These are phyloP conservation scores for Rutstroemia sydowiana DNA, from an alignment of 2,329 filamentous ascomycete species.

Conservation along the genomic window DNA sequence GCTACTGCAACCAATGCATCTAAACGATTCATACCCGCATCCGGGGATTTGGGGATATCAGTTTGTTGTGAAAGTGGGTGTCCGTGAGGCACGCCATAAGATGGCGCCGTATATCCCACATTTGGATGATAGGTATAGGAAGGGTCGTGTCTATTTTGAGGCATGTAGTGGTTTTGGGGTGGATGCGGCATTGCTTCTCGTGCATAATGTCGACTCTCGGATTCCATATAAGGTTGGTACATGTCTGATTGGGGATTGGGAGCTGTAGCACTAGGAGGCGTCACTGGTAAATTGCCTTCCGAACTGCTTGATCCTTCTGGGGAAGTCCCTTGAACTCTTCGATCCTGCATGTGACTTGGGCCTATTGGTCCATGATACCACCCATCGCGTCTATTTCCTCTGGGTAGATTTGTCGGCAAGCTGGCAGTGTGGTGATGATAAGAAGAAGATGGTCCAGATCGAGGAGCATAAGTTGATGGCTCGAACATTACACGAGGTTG, in stretches of 20 bases:
- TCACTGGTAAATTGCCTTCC: slow-evolving; percentile 44
- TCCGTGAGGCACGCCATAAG: too few relatives aligned
- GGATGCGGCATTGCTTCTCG: too few relatives aligned
- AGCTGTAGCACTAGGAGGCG: slow-evolving; percentile 38
- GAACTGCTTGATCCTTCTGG: slow-evolving; percentile 49
- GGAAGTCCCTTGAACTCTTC: slow-evolving; percentile 38
- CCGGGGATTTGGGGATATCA: slow-evolving; percentile 24
- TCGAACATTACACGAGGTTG: slow-evolving; percentile 48
- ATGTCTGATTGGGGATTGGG: slow-evolving; percentile 43
- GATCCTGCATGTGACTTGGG: slow-evolving; percentile 20
- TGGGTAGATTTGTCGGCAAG: slow-evolving; percentile 48
- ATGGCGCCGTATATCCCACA: too few relatives aligned
- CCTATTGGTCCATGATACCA: slow-evolving; percentile 60
- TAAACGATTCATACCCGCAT: slow-evolving; percentile 46
- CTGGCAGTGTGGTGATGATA: slow-evolving; percentile 52
- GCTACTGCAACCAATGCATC: slow-evolving; percentile 60
- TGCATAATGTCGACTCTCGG: too few relatives aligned
- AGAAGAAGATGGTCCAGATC: slow-evolving; percentile 21
- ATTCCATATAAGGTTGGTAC: too few relatives aligned
- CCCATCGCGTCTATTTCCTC: slow-evolving; percentile 58
- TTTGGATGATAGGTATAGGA: slow-evolving; percentile 24
- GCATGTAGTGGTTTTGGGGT: slow-evolving; percentile 19
- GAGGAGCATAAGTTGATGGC: slow-evolving; percentile 36
- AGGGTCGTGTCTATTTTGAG: slow-evolving; percentile 11
- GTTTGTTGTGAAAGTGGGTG: slow-evolving; percentile 34